Base-by-base conservation (phyloP, 345 rosid genomes). In the Arabidopsis arenosa region DNA sequence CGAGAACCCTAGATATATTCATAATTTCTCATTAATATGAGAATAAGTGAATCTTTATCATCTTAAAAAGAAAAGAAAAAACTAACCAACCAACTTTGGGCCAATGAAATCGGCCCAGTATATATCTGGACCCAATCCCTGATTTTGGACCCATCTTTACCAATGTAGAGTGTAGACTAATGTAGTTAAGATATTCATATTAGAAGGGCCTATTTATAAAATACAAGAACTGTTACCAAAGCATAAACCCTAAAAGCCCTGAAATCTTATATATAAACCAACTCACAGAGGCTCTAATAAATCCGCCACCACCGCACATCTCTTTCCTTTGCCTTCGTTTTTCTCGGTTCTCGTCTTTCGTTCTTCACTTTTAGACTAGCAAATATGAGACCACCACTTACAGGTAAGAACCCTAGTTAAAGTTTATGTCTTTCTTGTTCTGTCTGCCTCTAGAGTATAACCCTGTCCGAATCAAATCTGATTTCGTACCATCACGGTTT, bases 361-460 rank as follows among this genome's bases (percentile, higher is more conserved):
- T 44, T 33, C 56, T 17, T 15, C 17, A 5, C 58, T 48, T 63
- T 41, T n/a, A 5, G 35, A 23, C 28, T 11, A 44, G 9, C 21
- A 65, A 15, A 56, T 2, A 74, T 74, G 78, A 74, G 78, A 47
- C 72, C 72, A 7, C 72, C 78, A 6, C 10, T 65, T 43, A 66
- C 64, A 45, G 66, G 78, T 74, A 45, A 66, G 0, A 45, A 30
- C 14, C 23, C 17, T 53, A 5, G 17, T 28, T 30, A 28, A 43
- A 62, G 53, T 4, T 44, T 14, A 8, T 9, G 0, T 36, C 32
- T 70, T 71, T 18, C 47, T 48, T 57, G 26, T 57, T 58, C n/a
- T 17, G 21, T 43, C 10, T 45, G 33, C 26, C 6, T 67, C 13
- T 9, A 2, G 4, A 39, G 10, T 53, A 36, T 60, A 40, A 68